These are phyloP conservation scores for Phytophthora hybrid DNA, from an alignment of 352 stramenopile species.

Conservation along the genomic window DNA sequence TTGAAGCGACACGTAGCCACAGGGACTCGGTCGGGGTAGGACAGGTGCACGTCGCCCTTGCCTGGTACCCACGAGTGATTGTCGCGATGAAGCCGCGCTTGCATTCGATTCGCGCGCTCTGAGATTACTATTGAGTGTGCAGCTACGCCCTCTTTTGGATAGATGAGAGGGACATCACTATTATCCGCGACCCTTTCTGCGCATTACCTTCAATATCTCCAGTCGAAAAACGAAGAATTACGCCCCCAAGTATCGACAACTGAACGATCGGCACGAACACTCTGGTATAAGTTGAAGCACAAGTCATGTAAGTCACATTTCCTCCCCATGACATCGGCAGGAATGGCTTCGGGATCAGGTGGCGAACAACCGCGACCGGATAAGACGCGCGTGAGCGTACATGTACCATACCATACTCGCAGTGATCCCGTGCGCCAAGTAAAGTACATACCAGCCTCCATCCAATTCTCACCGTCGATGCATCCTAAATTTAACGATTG, in stretches of 20 bases:
- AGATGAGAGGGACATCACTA: background rate
- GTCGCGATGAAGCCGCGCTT: background rate
- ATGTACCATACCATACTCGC: background rate
- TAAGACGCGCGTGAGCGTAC: background rate
- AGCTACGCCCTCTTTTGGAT: background rate
- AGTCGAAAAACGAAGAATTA: slow-evolving; percentile 22
- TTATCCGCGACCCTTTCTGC: slow-evolving; percentile 6
- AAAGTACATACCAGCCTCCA: no score
- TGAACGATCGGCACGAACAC: background rate
- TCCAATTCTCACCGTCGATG: background rate
- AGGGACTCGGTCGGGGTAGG: background rate
- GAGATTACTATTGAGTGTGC: background rate
- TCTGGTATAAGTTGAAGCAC: background rate
- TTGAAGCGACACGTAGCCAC: background rate
- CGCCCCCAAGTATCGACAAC: background rate
- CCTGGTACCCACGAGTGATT: background rate
- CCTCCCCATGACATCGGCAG: slow-evolving; percentile 1
- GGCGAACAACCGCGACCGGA: background rate
- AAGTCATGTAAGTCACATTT: slow-evolving; percentile 13
- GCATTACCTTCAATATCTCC: slow-evolving; percentile 9
- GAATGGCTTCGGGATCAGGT: slow-evolving; percentile 20
- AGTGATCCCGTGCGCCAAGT: background rate
- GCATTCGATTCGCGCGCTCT: background rate
- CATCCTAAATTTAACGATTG: slow-evolving; percentile 2
- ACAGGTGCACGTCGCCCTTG: background rate